Conservation (phyloP, 2,329 filamentous ascomycete species). For the Drechslera avenae region DNA sequence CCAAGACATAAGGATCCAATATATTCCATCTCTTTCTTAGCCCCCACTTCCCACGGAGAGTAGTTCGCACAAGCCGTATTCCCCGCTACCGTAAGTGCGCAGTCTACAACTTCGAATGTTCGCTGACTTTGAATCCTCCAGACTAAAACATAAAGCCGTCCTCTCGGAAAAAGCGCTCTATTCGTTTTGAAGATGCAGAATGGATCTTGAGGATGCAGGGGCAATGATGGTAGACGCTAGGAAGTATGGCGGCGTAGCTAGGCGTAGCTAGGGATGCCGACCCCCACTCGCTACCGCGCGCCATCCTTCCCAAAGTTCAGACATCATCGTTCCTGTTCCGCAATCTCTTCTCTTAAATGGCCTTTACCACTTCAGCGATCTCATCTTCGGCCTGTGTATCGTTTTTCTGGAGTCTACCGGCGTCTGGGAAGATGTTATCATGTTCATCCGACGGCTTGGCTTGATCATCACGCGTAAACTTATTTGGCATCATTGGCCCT, state of each 20-base stretch:
- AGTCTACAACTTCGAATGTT: background rate
- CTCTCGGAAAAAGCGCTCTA: too few species aligned
- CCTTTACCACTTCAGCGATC: background rate
- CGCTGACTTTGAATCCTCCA: background rate
- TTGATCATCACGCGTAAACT: too few species aligned
- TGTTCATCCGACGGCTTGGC: too few species aligned
- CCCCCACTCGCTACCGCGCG: conserved; percentile 4
- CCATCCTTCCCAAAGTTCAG: conserved; percentile 5
- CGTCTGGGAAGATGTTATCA: too few species aligned
- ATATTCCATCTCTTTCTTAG: background rate
- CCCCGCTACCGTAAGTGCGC: background rate
- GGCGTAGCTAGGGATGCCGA: background rate
- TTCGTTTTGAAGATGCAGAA: background rate
- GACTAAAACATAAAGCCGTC: background rate
- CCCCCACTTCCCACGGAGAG: too few species aligned
- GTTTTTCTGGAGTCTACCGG: too few species aligned
- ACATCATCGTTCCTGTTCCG: background rate
- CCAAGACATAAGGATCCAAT: background rate
- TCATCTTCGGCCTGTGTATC: background rate
- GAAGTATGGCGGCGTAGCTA: background rate
- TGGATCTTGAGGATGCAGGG: background rate
- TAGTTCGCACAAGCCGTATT: background rate
- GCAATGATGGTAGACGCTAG: background rate
- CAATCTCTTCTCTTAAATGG: background rate
- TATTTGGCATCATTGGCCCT: too few species aligned